Base-by-base conservation (phyloP, 345 rosid genomes). In the Orychophragmus violaceus region DNA sequence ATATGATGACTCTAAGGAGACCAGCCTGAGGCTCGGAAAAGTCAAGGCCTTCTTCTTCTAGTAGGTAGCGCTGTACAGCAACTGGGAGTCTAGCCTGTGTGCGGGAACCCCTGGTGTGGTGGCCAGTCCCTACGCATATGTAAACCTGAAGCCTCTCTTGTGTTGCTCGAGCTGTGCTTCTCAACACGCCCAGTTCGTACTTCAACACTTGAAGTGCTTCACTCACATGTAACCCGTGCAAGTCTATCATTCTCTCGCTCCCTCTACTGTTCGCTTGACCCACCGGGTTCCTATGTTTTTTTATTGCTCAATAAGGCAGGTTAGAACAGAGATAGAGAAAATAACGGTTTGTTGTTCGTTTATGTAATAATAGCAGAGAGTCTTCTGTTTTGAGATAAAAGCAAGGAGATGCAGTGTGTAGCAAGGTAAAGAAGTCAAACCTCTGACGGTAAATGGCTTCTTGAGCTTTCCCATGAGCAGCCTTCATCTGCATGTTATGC, bases 381-480 rank as follows among this genome's bases (percentile, higher is more conserved):
- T 37, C 63, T 36, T 19, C 11, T 39, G 29, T 53, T 17, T 27
- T 46, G 52, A 19, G 27, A 19, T 19, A n/a, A 39, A 39, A 41
- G 46, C 6, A 29, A 6, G 2, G 9, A 29, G 33, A 29, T 51
- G 36, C 19, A 68, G 1, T 5, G 1, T 5, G 56, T 13, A 39
- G 28, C 1, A 48, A 36, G 59, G 41, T 56, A 72, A 37, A 71
- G 36, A 64, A 52, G 42, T 76, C 91, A 75, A 82, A 94, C 97
- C 99, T 94, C 70, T 83, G 91, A 65, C 89, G 96, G 70, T 83
- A 94, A 65, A 91, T 91, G 57, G 97, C 86, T 52, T 94, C 99
- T 66, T 91, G 96, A 19, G 97, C 99, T 80, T 87, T 94, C 30
- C 88, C 97, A 80, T 91, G 99, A 49, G 96, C 95, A 74, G 86